Evolutionary conservation across 202 grass and related monocot genomes (phyloP).

Genomic region (Bolboschoenoplectus hybrid): DNA sequence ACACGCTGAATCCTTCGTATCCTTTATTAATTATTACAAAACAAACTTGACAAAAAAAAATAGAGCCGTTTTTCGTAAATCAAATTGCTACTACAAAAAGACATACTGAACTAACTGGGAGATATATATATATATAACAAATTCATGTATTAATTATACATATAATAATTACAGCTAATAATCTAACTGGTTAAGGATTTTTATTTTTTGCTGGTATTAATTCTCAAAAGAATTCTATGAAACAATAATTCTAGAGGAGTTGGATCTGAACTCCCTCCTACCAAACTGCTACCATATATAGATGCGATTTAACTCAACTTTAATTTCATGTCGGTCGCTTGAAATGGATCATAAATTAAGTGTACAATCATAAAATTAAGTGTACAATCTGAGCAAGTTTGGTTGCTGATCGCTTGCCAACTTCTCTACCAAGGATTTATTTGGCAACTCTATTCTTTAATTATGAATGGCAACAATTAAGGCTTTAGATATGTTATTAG

Average conservation of each 20-base stretch:
- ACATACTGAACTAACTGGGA: too few species aligned
- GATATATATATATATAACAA: too few species aligned
- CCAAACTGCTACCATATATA: constrained; percentile 30
- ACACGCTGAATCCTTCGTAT: too few species aligned
- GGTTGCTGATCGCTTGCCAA: constrained; percentile 25
- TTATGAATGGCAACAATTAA: background rate
- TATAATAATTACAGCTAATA: background rate
- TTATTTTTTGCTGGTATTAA: background rate
- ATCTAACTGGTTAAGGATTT: background rate
- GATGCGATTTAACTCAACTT: background rate
- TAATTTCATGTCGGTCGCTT: background rate
- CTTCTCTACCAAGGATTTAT: background rate
- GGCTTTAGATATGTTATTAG: background rate
- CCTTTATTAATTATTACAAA: too few species aligned
- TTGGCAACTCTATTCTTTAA: background rate
- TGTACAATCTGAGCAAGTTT: constrained; percentile 3
- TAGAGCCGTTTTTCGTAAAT: too few species aligned
- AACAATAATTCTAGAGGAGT: constrained; percentile 6
- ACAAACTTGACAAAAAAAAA: too few species aligned
- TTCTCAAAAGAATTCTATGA: constrained; percentile 12
- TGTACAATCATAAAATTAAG: background rate
- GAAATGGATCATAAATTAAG: background rate
- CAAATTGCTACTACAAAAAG: too few species aligned
- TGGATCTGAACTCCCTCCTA: constrained; percentile 20
- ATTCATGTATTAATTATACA: too few species aligned